Percentiles rank a stretch among this genome's conserved stretches.
phyloP scores from a whole-genome alignment of 345 rosid species.

The Erysimum cheiranthoides region DNA sequence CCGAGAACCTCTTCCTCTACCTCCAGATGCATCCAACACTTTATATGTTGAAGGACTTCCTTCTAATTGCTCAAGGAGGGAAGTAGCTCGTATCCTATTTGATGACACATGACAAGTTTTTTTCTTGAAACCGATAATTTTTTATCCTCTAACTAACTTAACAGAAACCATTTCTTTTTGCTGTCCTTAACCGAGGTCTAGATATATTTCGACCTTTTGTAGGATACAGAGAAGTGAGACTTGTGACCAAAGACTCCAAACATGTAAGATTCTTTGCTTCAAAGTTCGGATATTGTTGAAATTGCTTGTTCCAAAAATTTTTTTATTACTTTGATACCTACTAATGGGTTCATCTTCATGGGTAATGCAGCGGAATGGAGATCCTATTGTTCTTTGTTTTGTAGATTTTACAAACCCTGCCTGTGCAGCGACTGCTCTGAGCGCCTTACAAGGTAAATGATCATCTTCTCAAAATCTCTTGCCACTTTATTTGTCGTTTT shows the following conservation, averaged over 20 bases:
- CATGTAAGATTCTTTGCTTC: constrained; percentile 54
- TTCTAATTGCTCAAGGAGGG: constrained; percentile 73
- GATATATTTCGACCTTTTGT: constrained; percentile 94
- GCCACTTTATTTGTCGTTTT: not conserved
- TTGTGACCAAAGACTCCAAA: constrained; percentile 81
- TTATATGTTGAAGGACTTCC: constrained; percentile 91
- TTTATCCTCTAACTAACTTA: constrained; percentile 13
- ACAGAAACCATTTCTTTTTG: not conserved
- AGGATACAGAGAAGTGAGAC: constrained; percentile 90
- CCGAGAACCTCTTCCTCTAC: constrained; percentile 67
- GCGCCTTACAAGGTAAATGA: constrained; percentile 82
- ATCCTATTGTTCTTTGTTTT: constrained; percentile 83
- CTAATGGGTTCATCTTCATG: not conserved
- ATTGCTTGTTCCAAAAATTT: not conserved
- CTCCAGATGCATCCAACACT: constrained; percentile 87
- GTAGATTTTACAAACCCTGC: constrained; percentile 86
- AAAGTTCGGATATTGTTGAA: not conserved
- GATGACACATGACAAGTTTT: constrained; percentile 2
- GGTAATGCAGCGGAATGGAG: constrained; percentile 77
- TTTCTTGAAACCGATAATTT: constrained; percentile 24
- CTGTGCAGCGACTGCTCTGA: constrained; percentile 91
- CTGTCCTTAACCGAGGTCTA: constrained; percentile 53
- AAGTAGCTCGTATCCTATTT: constrained; percentile 87
- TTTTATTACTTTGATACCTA: not conserved
- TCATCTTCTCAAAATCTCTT: constrained; percentile 19